Percentiles rank a stretch among this genome's conserved stretches.
Conservation (phyloP, 768 basidiomycete genomes). For the Boletus reticulatus region DNA sequence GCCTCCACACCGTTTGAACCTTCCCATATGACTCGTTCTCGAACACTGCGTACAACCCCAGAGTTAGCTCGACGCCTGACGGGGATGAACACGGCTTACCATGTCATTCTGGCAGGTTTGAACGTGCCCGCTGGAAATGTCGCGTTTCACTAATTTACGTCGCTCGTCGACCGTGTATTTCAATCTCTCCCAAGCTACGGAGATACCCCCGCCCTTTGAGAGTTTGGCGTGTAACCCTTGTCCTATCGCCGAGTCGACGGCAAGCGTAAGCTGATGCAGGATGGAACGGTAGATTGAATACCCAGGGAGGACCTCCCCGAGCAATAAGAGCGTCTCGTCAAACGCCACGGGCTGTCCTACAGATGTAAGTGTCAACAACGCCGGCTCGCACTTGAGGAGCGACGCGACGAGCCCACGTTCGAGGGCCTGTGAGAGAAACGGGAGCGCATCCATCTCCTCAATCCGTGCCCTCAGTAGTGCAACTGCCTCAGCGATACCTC, state of each 20-base stretch:
- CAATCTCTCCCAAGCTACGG: constrained; percentile 23
- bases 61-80: not conserved
- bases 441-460: constrained; percentile 24
- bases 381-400: constrained; percentile 23
- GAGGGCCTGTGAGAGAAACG: constrained; percentile 26
- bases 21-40: constrained; percentile 11
- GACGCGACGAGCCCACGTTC: constrained; percentile 17
- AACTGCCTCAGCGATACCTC: constrained; percentile 20
- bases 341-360: constrained; percentile 7
- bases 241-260: constrained; percentile 5
- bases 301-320: constrained; percentile 19
- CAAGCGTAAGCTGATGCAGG: constrained; percentile 11
- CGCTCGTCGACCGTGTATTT: constrained; percentile 17
- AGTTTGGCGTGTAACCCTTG: constrained; percentile 13
- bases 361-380: constrained; percentile 20
- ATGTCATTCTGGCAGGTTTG: constrained; percentile 28
- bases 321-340: constrained; percentile 4
- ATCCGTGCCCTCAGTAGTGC: constrained; percentile 17
- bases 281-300: constrained; percentile 30
- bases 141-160: constrained; percentile 17
- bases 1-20: constrained; percentile 25
- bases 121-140: constrained; percentile 14
- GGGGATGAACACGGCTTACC: not conserved
- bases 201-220: constrained; percentile 14
- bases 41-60: constrained; percentile 17